Conservation (phyloP, 257 asterid genomes). For the Solanum gracilifrons region DNA sequence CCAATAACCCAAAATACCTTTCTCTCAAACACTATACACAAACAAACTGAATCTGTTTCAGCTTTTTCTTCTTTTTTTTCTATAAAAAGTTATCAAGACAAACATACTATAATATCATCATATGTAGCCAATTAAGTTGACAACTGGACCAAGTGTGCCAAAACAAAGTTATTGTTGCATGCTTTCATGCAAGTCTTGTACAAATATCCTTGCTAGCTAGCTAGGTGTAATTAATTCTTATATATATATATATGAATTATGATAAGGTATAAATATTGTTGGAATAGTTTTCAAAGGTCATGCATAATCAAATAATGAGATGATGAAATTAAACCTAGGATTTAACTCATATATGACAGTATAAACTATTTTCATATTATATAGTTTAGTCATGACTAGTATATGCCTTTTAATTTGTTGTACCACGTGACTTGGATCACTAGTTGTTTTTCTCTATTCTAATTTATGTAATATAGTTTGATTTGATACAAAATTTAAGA, state of each 20-base stretch:
- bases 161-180: not conserved
- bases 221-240: not conserved
- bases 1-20: not conserved
- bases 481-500: too few species aligned
- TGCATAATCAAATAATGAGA: not conserved
- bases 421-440: not conserved
- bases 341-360: not conserved
- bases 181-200: not conserved
- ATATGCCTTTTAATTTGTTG: not conserved
- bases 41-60: conserved; percentile 5
- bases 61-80: not conserved
- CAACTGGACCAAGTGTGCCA: not conserved
- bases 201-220: not conserved
- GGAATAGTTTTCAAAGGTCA: not conserved
- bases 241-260: not conserved
- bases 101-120: not conserved
- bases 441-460: too few species aligned
- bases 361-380: not conserved
- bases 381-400: not conserved
- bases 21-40: not conserved
- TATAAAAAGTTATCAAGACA: not conserved
- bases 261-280: not conserved
- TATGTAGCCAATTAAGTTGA: not conserved
- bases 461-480: too few species aligned
- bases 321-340: not conserved